A percentile compares a stretch with the other conserved stretches of the same genome.
Conservation (phyloP, 345 rosid genomes). For the Linum lewisii region DNA sequence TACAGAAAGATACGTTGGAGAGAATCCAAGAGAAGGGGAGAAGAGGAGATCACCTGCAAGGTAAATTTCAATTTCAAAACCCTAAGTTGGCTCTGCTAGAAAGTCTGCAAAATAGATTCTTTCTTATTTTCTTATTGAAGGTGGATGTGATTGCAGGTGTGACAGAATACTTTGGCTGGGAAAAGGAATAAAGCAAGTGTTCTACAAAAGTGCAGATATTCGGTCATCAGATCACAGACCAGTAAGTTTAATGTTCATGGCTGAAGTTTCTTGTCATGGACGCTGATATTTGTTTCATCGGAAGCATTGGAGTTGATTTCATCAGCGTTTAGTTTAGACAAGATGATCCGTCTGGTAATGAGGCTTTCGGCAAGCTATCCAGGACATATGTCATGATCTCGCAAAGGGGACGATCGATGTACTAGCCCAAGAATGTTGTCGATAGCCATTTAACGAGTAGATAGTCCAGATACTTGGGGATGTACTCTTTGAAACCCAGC, state of each 20-base stretch:
- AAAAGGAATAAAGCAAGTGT: constrained; percentile 64
- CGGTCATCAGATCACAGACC: constrained; percentile 88
- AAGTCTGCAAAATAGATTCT: neutral
- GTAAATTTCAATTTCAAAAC: constrained; percentile 19
- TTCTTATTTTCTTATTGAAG: too few relatives aligned
- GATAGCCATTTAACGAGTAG: constrained; percentile 64
- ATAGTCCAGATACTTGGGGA: constrained; percentile 48
- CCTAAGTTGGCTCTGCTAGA: too few relatives aligned
- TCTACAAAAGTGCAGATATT: constrained; percentile 60
- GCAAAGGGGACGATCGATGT: constrained; percentile 28
- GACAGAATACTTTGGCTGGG: constrained; percentile 78
- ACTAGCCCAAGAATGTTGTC: constrained; percentile 25
- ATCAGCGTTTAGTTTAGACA: constrained; percentile 48
- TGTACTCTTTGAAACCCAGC: constrained; percentile 50
- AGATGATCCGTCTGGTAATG: constrained; percentile 51
- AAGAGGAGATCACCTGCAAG: constrained; percentile 85
- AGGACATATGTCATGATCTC: constrained; percentile 33
- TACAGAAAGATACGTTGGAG: constrained; percentile 58
- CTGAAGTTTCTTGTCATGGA: constrained; percentile 26
- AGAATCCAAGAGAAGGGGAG: constrained; percentile 66
- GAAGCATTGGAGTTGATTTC: constrained; percentile 38
- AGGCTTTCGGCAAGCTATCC: constrained; percentile 31
- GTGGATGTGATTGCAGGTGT: constrained; percentile 79
- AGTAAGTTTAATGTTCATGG: constrained; percentile 65
- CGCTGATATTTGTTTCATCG: constrained; percentile 12